Conservation (phyloP, 495 filamentous ascomycete species). For the Cetradonia linearis region DNA sequence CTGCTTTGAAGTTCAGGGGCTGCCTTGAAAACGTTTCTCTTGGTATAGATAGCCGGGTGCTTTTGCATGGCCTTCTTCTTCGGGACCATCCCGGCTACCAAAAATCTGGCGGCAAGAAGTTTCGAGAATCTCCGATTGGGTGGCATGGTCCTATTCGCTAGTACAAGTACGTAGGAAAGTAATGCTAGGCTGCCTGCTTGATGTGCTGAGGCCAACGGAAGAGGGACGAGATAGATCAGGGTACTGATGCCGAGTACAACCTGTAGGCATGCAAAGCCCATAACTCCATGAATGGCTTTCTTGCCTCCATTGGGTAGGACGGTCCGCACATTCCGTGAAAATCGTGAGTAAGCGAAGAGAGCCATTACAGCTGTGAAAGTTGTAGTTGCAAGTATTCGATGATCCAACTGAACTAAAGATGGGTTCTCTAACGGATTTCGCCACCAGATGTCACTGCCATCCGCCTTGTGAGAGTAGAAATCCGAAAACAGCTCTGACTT, state of each 20-base stretch:
- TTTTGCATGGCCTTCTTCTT: slow-evolving; percentile 7
- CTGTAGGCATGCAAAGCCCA: slow-evolving; percentile 75
- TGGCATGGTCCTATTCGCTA: slow-evolving; percentile 55
- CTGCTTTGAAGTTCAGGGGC: not conserved
- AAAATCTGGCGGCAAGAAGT: slow-evolving; percentile 28
- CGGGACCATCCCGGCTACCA: not conserved
- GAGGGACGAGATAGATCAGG: slow-evolving; percentile 84
- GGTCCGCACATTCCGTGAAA: slow-evolving; percentile 48
- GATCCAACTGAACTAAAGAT: slow-evolving; percentile 84
- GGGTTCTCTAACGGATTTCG: slow-evolving; percentile 96
- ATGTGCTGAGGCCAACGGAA: slow-evolving; percentile 77
- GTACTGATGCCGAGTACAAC: slow-evolving; percentile 79
- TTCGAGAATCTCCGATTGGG: slow-evolving; percentile 39
- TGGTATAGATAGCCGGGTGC: slow-evolving; percentile 2
- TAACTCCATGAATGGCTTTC: slow-evolving; percentile 66
- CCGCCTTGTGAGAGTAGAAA: slow-evolving; percentile 73
- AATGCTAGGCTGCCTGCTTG: slow-evolving; percentile 85
- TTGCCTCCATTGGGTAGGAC: slow-evolving; percentile 53
- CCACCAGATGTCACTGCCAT: slow-evolving; percentile 79
- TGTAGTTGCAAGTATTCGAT: slow-evolving; percentile 80
- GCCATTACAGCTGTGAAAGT: slow-evolving; percentile 74
- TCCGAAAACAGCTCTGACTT: slow-evolving; percentile 67
- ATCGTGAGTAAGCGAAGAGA: slow-evolving; percentile 65
- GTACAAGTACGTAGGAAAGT: slow-evolving; percentile 66
- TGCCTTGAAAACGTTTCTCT: slow-evolving; percentile 8